These are phyloP conservation scores for Phytophthora sp. DNA, from an alignment of 352 stramenopile species.

Conservation along the genomic window DNA sequence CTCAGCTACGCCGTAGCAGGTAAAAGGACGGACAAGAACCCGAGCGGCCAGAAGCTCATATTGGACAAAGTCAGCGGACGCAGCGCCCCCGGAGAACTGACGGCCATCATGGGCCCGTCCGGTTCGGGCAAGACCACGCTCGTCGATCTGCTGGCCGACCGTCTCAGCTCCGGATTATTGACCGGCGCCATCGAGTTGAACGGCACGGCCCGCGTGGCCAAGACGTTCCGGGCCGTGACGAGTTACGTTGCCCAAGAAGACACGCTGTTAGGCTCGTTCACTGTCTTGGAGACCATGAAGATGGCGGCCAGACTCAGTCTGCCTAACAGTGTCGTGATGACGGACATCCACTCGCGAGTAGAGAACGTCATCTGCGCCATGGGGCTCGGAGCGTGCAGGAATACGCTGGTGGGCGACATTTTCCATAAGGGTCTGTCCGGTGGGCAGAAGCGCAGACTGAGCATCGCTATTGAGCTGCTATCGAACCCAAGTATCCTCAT, in stretches of 20 bases:
- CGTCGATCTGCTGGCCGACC: conserved; percentile 64
- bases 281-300: conserved; percentile 65
- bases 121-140: conserved; percentile 65
- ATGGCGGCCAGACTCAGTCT: conserved; percentile 67
- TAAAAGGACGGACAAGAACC: conserved; percentile 24
- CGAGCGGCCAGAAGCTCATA: conserved; percentile 42
- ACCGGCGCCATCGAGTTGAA: conserved; percentile 56
- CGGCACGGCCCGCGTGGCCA: conserved; percentile 35
- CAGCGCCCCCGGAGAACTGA: conserved; percentile 56
- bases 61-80: conserved; percentile 59
- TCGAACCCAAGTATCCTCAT: conserved; percentile 71
- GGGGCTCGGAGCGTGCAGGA: conserved; percentile 41
- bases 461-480: conserved; percentile 79
- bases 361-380: conserved; percentile 55
- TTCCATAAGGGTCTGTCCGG: conserved; percentile 75
- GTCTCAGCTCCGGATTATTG: conserved; percentile 49
- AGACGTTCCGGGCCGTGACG: conserved; percentile 46
- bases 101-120: conserved; percentile 65
- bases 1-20: conserved; percentile 27
- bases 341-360: conserved; percentile 40
- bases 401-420: conserved; percentile 74
- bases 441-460: conserved; percentile 77
- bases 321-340: conserved; percentile 35
- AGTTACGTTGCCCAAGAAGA: conserved; percentile 74
- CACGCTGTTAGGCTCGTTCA: conserved; percentile 67